Base-by-base conservation (phyloP, 2,329 filamentous ascomycete genomes). In the Penicillium sp. region DNA sequence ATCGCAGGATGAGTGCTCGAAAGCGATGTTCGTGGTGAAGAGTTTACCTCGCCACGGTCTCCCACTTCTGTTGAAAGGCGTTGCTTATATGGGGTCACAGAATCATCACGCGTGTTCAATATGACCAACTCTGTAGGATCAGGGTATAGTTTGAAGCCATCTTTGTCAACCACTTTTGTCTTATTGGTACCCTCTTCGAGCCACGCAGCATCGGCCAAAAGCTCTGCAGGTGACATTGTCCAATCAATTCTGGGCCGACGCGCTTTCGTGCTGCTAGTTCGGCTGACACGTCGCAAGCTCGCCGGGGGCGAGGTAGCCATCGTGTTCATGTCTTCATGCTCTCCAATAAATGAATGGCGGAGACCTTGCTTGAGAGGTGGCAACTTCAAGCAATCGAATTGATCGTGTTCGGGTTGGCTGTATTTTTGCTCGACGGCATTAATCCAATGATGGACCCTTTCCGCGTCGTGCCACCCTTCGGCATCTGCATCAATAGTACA, bases 181-280 rank as follows among this genome's bases (percentile, higher is more conserved):
- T 92, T 95, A 72, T 97, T 92, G 54, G 87, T 79, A 31, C 83
- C 84, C 65, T 92, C 86, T 69, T 97, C 91, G 21, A 95, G 76
- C 94, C 94, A 99, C 66, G 92, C 90, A 1, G 88, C 81, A 75
- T 99, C 94, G 4, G 92, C 92, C 44, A 97, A 78, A 71, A 97
- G 82, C 69, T 97, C 92, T 52, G 89, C 87, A 0, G 93, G 90
- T 42, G 88, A 84, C 16, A 92, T 84, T 38, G 84, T 82, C 94
- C 94, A 97, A 67, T 96, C 92, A 22, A 92, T 85, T 55, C 90
- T 84, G 1, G 89, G 87, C 45, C 91, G 84, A 52, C 86, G 85
- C 3, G 84, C 77, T 57, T 91, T 91, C 11, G 79, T 76, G 31
- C 67, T 73, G 44, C 72, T 73, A 11, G 75, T 75, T 16, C 75